A percentile compares a stretch with the other conserved stretches of the same genome.
Evolutionary conservation across 495 filamentous ascomycete species (phyloP).

Genomic region (Elaphomyces granulatus): DNA sequence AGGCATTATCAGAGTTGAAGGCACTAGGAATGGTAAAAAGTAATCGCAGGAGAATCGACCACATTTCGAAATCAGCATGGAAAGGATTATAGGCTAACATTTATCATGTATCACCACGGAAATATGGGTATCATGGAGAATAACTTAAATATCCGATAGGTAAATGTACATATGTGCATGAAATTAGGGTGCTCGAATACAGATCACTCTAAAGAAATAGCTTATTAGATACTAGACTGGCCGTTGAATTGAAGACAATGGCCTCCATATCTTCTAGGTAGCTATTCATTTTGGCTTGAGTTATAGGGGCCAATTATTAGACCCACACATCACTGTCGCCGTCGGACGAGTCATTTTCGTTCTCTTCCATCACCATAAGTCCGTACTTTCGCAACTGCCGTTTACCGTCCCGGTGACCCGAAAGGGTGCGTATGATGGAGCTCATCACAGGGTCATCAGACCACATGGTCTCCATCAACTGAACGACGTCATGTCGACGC

Average conservation of each 20-base stretch:
- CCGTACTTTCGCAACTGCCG: conserved; percentile 32
- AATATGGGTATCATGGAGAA: conserved; percentile 12
- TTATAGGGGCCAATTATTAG: too few species aligned
- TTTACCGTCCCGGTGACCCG: conserved; percentile 17
- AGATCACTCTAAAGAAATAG: background rate
- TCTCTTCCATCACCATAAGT: conserved; percentile 31
- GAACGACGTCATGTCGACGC: conserved; percentile 26
- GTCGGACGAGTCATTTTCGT: conserved; percentile 33
- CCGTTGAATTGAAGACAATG: too few species aligned
- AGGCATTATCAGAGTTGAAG: conserved; percentile 67
- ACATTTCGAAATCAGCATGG: conserved; percentile 70
- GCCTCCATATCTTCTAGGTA: too few species aligned
- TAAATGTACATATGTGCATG: background rate
- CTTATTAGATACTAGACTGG: conserved; percentile 1
- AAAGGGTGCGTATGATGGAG: conserved; percentile 25
- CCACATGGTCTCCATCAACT: conserved; percentile 35
- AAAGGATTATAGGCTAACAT: conserved; percentile 44
- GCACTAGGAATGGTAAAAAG: conserved; percentile 74
- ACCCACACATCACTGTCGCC: conserved; percentile 35
- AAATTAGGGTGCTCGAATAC: background rate
- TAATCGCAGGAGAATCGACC: conserved; percentile 83
- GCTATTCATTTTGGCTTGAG: too few species aligned
- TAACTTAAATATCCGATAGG: background rate
- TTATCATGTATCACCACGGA: conserved; percentile 1
- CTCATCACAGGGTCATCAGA: conserved; percentile 33